phyloP scores from a whole-genome alignment of 495 filamentous ascomycete genomes.

The Podospora pseudoanserina region DNA sequence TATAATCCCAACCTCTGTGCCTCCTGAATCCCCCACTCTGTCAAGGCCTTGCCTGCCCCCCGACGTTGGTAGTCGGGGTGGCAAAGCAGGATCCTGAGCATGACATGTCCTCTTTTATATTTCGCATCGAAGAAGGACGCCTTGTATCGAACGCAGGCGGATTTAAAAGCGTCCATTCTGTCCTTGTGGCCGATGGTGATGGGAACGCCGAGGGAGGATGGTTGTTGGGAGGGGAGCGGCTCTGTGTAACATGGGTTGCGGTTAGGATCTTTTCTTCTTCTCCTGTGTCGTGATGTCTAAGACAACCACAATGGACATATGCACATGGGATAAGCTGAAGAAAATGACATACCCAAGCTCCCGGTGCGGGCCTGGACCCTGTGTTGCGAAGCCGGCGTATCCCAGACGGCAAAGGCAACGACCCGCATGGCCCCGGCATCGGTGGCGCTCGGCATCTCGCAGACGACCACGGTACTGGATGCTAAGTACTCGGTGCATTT shows the following conservation, averaged over 20 bases:
- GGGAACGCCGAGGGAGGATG: conserved; percentile 13
- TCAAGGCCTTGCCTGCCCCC: conserved; percentile 50
- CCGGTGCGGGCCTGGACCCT: conserved; percentile 1
- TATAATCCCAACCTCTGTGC: conserved; percentile 17
- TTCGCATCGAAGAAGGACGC: conserved; percentile 22
- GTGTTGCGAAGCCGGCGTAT: conserved; percentile 10
- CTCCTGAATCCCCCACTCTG: conserved; percentile 47
- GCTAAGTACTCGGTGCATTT: conserved; percentile 29
- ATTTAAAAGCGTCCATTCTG: conserved; percentile 25
- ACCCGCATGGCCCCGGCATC: conserved; percentile 8
- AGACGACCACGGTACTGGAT: conserved; percentile 30
- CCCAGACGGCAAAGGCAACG: conserved; percentile 32
- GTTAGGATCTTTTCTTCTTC: neutral
- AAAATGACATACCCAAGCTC: conserved; percentile 11
- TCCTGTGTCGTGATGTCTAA: neutral
- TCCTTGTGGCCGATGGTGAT: conserved; percentile 23
- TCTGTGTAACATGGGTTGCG: conserved; percentile 1
- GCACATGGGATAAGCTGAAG: neutral
- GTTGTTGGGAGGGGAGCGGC: conserved; percentile 8
- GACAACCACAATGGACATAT: neutral
- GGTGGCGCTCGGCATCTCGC: conserved; percentile 24
- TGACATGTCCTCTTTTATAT: conserved; percentile 22
- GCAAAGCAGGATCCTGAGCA: conserved; percentile 49
- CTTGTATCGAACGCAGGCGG: conserved; percentile 18
- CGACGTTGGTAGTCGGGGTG: conserved; percentile 46